Percentiles rank a stretch among this genome's conserved stretches.
These are phyloP conservation scores for Corynespora cassiicola DNA, from an alignment of 2,329 filamentous ascomycete species.

Conservation along the genomic window DNA sequence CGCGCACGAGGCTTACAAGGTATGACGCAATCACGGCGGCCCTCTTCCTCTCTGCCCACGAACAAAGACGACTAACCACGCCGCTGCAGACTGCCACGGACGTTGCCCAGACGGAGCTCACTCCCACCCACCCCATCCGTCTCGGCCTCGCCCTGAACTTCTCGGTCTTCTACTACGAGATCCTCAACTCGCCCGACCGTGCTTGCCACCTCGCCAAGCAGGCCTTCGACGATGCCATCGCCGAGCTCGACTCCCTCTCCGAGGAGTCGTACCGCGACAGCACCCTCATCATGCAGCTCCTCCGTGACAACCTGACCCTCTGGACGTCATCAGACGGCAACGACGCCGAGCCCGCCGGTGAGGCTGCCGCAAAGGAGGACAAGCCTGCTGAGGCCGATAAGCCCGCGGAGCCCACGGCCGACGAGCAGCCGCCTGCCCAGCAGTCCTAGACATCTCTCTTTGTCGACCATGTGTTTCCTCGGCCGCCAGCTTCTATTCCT, in stretches of 20 bases:
- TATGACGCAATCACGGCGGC: slow-evolving; percentile 58
- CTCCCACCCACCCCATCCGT: slow-evolving; percentile 96
- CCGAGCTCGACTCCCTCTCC: slow-evolving; percentile 95
- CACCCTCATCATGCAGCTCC: slow-evolving; percentile 98
- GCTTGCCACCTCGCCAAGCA: slow-evolving; percentile 99
- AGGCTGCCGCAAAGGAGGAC: slow-evolving; percentile 44
- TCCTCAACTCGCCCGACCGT: slow-evolving; percentile 95
- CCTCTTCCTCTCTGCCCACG: slow-evolving; percentile 6
- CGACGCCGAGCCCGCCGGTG: slow-evolving; percentile 73
- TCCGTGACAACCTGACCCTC: slow-evolving; percentile 96
- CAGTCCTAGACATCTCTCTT: slow-evolving; percentile 40
- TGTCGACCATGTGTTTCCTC: slow-evolving; percentile 42
- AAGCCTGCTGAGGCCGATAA: slow-evolving; percentile 56
- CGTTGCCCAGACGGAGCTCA: slow-evolving; percentile 96
- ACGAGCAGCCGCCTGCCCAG: slow-evolving; percentile 39
- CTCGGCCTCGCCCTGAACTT: slow-evolving; percentile 98
- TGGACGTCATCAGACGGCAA: slow-evolving; percentile 94
- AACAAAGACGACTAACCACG: slow-evolving; percentile 26
- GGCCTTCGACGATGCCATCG: slow-evolving; percentile 97
- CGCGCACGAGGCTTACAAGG: slow-evolving; percentile 97
- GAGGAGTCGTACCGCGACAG: slow-evolving; percentile 99
- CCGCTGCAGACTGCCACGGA: slow-evolving; percentile 85
- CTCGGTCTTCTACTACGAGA: slow-evolving; percentile 99
- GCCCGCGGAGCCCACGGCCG: slow-evolving; percentile 41
- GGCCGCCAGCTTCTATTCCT: slow-evolving; percentile 39